phyloP scores from a whole-genome alignment of 306 rosid species.

The Mimosa pudica region DNA sequence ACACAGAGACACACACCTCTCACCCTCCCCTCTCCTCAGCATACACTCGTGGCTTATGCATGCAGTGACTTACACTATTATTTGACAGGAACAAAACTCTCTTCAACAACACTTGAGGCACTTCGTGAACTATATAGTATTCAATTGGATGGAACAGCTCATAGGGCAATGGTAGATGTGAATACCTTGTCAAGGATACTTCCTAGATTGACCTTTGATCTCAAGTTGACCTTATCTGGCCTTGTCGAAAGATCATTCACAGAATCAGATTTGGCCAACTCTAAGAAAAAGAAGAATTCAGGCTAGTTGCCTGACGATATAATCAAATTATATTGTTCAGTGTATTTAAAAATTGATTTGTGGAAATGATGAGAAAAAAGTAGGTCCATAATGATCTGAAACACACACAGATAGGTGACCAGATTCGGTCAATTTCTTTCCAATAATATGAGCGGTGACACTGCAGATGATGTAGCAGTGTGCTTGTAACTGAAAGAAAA shows the following conservation, averaged over 20 bases:
- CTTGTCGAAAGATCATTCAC: constrained; percentile 66
- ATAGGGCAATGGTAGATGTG: constrained; percentile 91
- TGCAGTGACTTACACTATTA: constrained; percentile 29
- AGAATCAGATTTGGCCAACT: constrained; percentile 50
- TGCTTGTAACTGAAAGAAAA: constrained; percentile 33
- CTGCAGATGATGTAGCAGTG: constrained; percentile 8
- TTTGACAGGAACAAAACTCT: constrained; percentile 53
- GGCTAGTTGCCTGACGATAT: constrained; percentile 43
- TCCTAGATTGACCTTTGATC: constrained; percentile 57
- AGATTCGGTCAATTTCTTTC: not conserved
- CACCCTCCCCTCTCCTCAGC: not conserved
- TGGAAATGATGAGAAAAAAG: constrained; percentile 2
- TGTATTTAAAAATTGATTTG: constrained; percentile 29
- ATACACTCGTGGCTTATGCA: not conserved
- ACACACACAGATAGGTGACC: not conserved
- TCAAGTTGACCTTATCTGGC: constrained; percentile 54
- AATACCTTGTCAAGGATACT: constrained; percentile 56
- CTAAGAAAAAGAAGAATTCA: constrained; percentile 68
- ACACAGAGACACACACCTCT: not conserved
- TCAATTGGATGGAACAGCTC: constrained; percentile 65
- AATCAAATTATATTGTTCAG: constrained; percentile 18
- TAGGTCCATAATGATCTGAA: not conserved
- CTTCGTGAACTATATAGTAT: constrained; percentile 53
- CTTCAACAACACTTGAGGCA: constrained; percentile 50
- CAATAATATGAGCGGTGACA: not conserved